These are phyloP conservation scores for Quillaja saponaria DNA, from an alignment of 306 rosid species.

Conservation along the genomic window DNA sequence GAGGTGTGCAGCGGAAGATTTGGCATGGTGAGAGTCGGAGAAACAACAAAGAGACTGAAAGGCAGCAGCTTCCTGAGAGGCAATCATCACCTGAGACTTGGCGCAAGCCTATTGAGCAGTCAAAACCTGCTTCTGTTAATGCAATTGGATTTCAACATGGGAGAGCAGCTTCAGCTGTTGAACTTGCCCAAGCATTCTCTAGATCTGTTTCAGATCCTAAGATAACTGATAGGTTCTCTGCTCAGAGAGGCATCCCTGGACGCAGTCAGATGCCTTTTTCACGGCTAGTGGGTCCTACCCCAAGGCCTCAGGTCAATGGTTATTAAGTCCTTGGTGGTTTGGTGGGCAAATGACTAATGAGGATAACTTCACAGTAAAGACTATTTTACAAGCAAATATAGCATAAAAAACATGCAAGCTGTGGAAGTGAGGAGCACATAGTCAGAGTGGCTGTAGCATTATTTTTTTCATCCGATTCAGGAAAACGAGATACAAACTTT, in stretches of 20 bases:
- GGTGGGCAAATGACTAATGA: constrained; percentile 30
- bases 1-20: constrained; percentile 68
- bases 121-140: constrained; percentile 46
- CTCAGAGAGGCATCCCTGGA: constrained; percentile 55
- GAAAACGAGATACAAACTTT: constrained; percentile 32
- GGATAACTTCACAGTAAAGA: constrained; percentile 12
- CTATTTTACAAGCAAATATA: constrained; percentile 27
- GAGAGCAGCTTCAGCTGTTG: constrained; percentile 88
- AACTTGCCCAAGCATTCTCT: constrained; percentile 94
- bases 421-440: constrained; percentile 32
- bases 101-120: constrained; percentile 85
- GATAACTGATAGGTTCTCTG: constrained; percentile 47
- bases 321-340: constrained; percentile 41
- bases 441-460: constrained; percentile 17
- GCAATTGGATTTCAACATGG: constrained; percentile 48
- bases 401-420: constrained; percentile 28
- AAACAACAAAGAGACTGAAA: constrained; percentile 58
- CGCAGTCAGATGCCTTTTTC: constrained; percentile 79
- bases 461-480: constrained; percentile 27
- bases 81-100: constrained; percentile 89
- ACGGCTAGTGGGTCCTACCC: constrained; percentile 72
- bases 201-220: constrained; percentile 79
- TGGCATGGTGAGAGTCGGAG: constrained; percentile 65
- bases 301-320: constrained; percentile 93
- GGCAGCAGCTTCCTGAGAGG: constrained; percentile 66